Percentiles rank a stretch among this genome's conserved stretches.
Evolutionary conservation across 139 green algal genomes (phyloP).

Genomic region (Micromonas pusilla): DNA sequence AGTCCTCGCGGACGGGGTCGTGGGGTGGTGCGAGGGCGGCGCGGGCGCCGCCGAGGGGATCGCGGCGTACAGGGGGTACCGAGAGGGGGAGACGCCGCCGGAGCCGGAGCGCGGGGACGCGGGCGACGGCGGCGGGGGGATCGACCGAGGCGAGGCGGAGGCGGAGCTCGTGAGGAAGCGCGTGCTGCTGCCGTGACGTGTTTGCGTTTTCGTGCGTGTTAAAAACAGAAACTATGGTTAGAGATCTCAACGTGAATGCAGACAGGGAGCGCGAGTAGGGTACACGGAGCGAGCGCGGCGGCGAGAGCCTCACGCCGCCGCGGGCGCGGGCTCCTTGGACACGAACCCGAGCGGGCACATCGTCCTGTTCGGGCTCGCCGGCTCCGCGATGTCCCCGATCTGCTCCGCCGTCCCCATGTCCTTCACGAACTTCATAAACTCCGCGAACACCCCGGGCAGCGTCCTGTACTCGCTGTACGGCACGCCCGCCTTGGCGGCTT

Average conservation of each 20-base stretch:
- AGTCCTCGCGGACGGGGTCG: neutral
- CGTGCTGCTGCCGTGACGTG: conserved; percentile 2
- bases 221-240: too few species aligned
- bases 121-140: neutral
- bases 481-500: conserved; percentile 21
- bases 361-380: neutral
- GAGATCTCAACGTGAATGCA: too few species aligned
- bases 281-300: too few species aligned
- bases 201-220: too few species aligned
- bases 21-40: neutral
- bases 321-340: too few species aligned
- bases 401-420: conserved; percentile 22
- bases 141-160: neutral
- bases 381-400: neutral
- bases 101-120: neutral
- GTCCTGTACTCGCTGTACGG: conserved; percentile 32
- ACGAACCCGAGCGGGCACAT: neutral
- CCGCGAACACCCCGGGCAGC: conserved; percentile 30
- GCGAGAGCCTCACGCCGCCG: too few species aligned
- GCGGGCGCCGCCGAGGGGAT: neutral
- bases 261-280: too few species aligned
- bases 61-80: conserved; percentile 1
- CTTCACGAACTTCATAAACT: conserved; percentile 37
- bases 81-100: conserved; percentile 1
- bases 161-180: neutral